phyloP scores from a whole-genome alignment of 2,329 filamentous ascomycete species.

The Colletotrichum agaves region DNA sequence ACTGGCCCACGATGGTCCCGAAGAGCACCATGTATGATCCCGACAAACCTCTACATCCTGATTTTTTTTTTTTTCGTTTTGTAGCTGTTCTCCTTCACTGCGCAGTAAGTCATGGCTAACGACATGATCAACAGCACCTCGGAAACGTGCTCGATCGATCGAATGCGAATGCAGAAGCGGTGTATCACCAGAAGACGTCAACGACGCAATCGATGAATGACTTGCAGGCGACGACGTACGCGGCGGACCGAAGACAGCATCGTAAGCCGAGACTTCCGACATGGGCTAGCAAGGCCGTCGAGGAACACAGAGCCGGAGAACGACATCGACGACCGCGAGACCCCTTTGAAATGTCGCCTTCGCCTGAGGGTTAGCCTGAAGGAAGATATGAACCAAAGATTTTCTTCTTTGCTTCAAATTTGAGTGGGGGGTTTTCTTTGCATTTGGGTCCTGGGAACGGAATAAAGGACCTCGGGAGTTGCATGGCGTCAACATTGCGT shows the following conservation, averaged over 20 bases:
- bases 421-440: not conserved
- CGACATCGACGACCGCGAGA: not conserved
- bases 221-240: slow-evolving; percentile 46
- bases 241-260: slow-evolving; percentile 40
- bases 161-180: slow-evolving; percentile 13
- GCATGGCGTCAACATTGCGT: not conserved
- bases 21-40: slow-evolving; percentile 49
- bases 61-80: slow-evolving; percentile 13
- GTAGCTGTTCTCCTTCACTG: not conserved
- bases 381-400: not conserved
- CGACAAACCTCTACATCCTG: not conserved
- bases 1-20: slow-evolving; percentile 33
- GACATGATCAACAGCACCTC: slow-evolving; percentile 44
- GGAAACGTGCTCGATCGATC: slow-evolving; percentile 43
- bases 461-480: slow-evolving; percentile 13
- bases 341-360: slow-evolving; percentile 15
- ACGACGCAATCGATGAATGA: slow-evolving; percentile 10
- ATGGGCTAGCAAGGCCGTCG: slow-evolving; percentile 47
- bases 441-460: not conserved
- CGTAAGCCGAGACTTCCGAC: slow-evolving; percentile 42
- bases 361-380: not conserved
- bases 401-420: not conserved
- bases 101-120: slow-evolving; percentile 19
- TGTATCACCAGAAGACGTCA: not conserved
- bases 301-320: slow-evolving; percentile 28